Base-by-base conservation (phyloP, 2,329 filamentous ascomycete genomes). In the Kalmusia sp. region DNA sequence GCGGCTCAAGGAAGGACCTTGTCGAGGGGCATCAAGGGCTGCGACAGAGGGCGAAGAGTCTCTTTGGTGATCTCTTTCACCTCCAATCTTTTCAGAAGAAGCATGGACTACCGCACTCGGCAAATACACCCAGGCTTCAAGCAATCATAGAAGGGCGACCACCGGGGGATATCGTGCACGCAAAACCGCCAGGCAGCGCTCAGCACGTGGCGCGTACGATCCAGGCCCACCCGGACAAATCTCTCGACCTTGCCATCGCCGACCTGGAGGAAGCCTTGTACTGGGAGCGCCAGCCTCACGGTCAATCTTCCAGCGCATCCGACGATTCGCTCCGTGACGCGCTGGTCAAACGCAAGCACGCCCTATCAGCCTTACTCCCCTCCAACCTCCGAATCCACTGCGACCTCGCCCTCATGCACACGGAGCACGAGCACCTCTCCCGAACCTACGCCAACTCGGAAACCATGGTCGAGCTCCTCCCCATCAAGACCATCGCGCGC, bases 361-460 rank as follows among this genome's bases (percentile, higher is more conserved):
- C 63, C 1, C 30, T 73, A 9, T 60, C 67, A n/a, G 49, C 55
- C 24, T 55, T 51, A 12, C 52, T 72, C 12, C 65, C 70, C 9
- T 64, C 68, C 1, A 51, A 62, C 3, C 49, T 72, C 9, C 65
- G 62, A 45, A 40, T 63, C 8, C 57, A 67, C 43, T 61, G 64
- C 35, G 67, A 72, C 40, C 50, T 65, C 17, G 72, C 63, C 2
- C 56, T 75, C 14, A 72, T 73, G 71, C 71, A 74, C 49, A 50
- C 71, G 21, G 69, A 72, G 44, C 71, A 74, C 24, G 71, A 75
- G 50, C 47, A 65, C 21, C 57, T 75, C 17, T 50, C 63, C 8
- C 65, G 61, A n/a, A 68, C 62, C 19, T 75, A 76, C 49, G 63
- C 61, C 37, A 76, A 76, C 44, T 57, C 60, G 6, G 67, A 72